Percentiles rank a stretch among this genome's conserved stretches.
phyloP scores from a whole-genome alignment of 2,329 filamentous ascomycete genomes.

The Incumbomyces lentus region DNA sequence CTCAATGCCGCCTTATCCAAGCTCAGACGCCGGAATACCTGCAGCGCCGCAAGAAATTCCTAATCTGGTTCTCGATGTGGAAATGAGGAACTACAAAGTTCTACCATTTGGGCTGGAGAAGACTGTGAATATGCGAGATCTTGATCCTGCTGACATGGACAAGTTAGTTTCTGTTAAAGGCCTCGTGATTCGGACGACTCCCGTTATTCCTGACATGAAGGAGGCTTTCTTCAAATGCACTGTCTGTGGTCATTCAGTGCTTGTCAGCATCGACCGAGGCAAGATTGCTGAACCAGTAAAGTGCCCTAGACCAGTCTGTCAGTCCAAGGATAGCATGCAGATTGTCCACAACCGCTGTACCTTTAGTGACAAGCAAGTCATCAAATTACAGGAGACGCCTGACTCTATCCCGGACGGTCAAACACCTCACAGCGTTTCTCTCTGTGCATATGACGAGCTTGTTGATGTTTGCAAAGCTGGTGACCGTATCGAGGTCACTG shows the following conservation, averaged over 20 bases:
- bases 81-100: conserved; percentile 71
- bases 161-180: conserved; percentile 92
- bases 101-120: conserved; percentile 81
- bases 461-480: conserved; percentile 97
- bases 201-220: conserved; percentile 98
- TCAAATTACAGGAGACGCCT: conserved; percentile 95
- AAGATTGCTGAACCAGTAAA: conserved; percentile 90
- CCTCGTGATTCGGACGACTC: conserved; percentile 87
- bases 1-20: conserved; percentile 67
- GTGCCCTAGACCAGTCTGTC: conserved; percentile 74
- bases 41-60: conserved; percentile 46
- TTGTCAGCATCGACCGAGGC: conserved; percentile 85
- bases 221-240: conserved; percentile 96
- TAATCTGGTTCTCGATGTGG: conserved; percentile 57
- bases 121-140: conserved; percentile 80
- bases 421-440: conserved; percentile 90
- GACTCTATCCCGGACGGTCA: conserved; percentile 91
- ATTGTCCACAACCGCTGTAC: conserved; percentile 92
- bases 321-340: conserved; percentile 89
- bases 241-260: conserved; percentile 81
- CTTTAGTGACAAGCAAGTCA: conserved; percentile 96
- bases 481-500: conserved; percentile 89
- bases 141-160: conserved; percentile 94
- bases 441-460: conserved; percentile 92
- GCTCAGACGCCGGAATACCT: conserved; percentile 52